Percentiles rank a stretch among this genome's conserved stretches.
Conservation (phyloP, 208 protist genomes). For the Acanthamoeba sp. region DNA sequence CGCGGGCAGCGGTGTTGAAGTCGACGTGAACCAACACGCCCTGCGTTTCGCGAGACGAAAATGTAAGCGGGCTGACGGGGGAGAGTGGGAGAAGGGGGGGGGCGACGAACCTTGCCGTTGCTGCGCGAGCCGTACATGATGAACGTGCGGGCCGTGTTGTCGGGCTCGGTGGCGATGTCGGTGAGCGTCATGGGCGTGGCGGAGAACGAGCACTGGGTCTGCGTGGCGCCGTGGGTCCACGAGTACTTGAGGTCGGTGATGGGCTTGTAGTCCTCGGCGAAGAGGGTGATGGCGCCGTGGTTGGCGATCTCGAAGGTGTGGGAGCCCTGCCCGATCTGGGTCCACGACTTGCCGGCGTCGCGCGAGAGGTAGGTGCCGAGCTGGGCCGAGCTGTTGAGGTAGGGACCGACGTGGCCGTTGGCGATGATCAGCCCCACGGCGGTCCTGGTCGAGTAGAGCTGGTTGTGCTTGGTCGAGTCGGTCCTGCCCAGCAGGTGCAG, state of each 20-base stretch:
- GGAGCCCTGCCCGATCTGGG: neutral
- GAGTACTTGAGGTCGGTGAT: slow-evolving; percentile 24
- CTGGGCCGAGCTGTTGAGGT: neutral
- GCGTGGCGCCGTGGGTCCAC: slow-evolving; percentile 5
- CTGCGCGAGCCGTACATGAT: slow-evolving; percentile 53
- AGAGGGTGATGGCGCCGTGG: slow-evolving; percentile 39
- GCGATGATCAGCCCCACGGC: slow-evolving; percentile 30
- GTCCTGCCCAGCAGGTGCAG: slow-evolving; percentile 56
- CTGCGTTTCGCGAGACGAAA: neutral
- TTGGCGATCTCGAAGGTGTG: slow-evolving; percentile 58
- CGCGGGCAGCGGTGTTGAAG: neutral
- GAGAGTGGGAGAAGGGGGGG: neutral
- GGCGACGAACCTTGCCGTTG: neutral
- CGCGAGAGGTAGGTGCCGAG: slow-evolving; percentile 24
- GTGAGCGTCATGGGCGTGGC: neutral
- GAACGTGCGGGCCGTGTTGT: slow-evolving; percentile 53
- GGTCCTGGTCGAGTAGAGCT: slow-evolving; percentile 61
- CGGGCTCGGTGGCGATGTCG: slow-evolving; percentile 58
- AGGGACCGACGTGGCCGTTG: slow-evolving; percentile 41
- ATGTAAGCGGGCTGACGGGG: neutral
- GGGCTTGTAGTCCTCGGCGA: slow-evolving; percentile 10
- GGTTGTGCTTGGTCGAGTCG: slow-evolving; percentile 11
- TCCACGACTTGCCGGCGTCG: slow-evolving; percentile 57
- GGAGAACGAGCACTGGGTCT: neutral
- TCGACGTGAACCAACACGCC: slow-evolving; percentile 24